Percentiles rank a stretch among this genome's conserved stretches.
These are phyloP conservation scores for Fallopia convolvulus DNA, from an alignment of 148 eudicot genomes.

Conservation along the genomic window DNA sequence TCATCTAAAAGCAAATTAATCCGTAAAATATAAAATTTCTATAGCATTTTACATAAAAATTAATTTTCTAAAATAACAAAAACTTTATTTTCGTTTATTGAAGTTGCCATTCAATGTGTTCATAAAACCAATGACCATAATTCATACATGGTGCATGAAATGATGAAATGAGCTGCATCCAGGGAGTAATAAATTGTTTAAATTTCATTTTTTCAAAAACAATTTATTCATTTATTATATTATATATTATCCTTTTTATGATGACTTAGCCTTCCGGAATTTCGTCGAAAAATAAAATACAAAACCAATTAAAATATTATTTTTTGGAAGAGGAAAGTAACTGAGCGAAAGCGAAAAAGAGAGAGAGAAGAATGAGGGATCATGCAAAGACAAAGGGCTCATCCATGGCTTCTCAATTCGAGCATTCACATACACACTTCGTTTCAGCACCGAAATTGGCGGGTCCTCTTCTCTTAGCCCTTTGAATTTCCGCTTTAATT, in stretches of 20 bases:
- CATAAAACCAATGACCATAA: no score
- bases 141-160: background rate
- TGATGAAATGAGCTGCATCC: background rate
- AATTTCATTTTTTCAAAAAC: no score
- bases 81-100: background rate
- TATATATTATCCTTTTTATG: background rate
- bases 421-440: conserved; percentile 10
- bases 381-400: conserved; percentile 32
- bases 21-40: no score
- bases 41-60: no score
- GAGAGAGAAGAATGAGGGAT: conserved; percentile 16
- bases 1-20: no score
- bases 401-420: conserved; percentile 12
- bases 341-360: background rate
- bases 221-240: background rate
- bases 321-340: background rate
- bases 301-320: background rate
- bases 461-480: background rate
- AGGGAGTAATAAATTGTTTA: background rate
- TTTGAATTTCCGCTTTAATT: conserved; percentile 5
- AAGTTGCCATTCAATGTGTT: background rate
- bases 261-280: background rate
- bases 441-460: conserved; percentile 18
- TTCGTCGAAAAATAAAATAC: conserved; percentile 7
- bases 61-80: background rate